Percentiles rank a stretch among this genome's conserved stretches.
phyloP scores from a whole-genome alignment of 2,329 filamentous ascomycete genomes.

The Trichoderma atrobrunneum region DNA sequence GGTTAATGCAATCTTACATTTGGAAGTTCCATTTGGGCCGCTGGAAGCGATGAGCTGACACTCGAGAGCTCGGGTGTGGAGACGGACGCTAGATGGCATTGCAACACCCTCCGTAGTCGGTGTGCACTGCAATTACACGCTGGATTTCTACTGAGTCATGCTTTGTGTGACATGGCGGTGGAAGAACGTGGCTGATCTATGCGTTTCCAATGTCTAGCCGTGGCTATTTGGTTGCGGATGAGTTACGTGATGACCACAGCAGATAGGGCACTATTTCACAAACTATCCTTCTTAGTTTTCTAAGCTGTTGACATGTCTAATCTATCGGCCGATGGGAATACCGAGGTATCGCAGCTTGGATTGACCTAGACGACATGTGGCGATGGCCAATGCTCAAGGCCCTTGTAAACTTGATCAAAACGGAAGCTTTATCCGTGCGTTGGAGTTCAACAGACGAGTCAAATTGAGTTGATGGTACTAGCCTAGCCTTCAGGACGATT shows the following conservation, averaged over 20 bases:
- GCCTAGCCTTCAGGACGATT: background rate
- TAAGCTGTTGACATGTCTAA: background rate
- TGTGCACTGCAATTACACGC: background rate
- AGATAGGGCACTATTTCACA: background rate
- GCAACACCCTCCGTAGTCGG: constrained; percentile 4
- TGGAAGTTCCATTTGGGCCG: background rate
- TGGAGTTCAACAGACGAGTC: background rate
- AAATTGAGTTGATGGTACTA: background rate
- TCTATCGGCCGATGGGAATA: background rate
- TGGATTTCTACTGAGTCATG: background rate
- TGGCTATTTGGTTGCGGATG: background rate
- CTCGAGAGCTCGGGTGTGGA: background rate
- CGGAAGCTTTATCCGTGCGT: background rate
- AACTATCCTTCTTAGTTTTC: background rate
- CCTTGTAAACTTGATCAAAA: background rate
- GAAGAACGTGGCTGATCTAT: background rate
- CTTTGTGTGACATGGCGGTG: background rate
- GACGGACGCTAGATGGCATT: background rate
- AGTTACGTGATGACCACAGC: background rate
- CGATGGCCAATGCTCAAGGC: background rate
- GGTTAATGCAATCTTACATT: background rate
- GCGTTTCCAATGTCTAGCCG: background rate
- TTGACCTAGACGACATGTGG: background rate
- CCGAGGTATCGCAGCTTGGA: background rate
- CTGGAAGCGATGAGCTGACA: background rate